Percentiles rank a stretch among this genome's conserved stretches.
These are phyloP conservation scores for Trichocladium antarcticum DNA, from an alignment of 495 filamentous ascomycete species.

Conservation along the genomic window DNA sequence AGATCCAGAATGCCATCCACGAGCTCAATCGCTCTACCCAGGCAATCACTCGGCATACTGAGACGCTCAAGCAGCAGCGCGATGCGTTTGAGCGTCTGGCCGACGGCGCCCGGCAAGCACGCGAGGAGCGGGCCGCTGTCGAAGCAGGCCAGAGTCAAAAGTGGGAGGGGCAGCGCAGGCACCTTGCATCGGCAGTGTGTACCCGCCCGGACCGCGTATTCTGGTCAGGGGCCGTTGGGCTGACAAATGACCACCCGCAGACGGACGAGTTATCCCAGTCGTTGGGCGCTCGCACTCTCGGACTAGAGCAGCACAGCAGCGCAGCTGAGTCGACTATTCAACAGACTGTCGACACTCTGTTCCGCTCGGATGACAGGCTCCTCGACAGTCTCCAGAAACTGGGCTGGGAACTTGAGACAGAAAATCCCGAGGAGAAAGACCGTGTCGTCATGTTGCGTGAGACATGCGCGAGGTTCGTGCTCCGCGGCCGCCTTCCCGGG, in stretches of 20 bases:
- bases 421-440: conserved; percentile 28
- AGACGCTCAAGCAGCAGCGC: conserved; percentile 33
- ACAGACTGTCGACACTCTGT: conserved; percentile 28
- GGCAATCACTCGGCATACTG: conserved; percentile 37
- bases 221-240: not conserved
- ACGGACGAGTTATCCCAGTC: conserved; percentile 32
- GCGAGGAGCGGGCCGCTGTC: conserved; percentile 21
- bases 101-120: conserved; percentile 15
- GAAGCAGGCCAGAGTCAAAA: conserved; percentile 22
- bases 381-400: conserved; percentile 40
- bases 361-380: conserved; percentile 38
- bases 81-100: conserved; percentile 33
- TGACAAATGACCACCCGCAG: conserved; percentile 14
- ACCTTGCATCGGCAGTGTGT: conserved; percentile 24
- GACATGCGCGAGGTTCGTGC: conserved; percentile 27
- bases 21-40: conserved; percentile 38
- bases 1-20: conserved; percentile 35
- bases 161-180: conserved; percentile 25
- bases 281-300: conserved; percentile 28
- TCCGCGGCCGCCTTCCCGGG: not conserved
- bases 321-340: conserved; percentile 17
- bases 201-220: not conserved
- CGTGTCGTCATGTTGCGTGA: conserved; percentile 31
- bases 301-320: conserved; percentile 31
- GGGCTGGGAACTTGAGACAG: conserved; percentile 34